These are phyloP conservation scores for Akebia trifoliata DNA, from an alignment of 164 flowering plant species.

Conservation along the genomic window DNA sequence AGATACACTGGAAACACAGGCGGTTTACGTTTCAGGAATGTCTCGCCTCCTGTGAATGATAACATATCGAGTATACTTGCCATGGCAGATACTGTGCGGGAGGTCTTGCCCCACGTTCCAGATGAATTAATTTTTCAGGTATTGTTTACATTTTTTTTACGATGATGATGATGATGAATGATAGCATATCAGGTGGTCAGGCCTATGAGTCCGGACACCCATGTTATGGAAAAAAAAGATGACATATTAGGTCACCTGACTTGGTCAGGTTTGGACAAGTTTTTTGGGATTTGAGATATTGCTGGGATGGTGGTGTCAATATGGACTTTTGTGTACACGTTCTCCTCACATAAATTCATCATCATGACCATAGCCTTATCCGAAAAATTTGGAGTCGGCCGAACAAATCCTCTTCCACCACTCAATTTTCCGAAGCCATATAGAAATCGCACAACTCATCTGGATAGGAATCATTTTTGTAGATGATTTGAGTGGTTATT, in stretches of 20 bases:
- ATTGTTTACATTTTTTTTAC: conserved; percentile 2
- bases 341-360: too few relatives aligned
- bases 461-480: too few relatives aligned
- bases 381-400: too few relatives aligned
- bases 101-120: conserved; percentile 93
- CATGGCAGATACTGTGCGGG: conserved; percentile 91
- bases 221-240: too few relatives aligned
- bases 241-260: background rate
- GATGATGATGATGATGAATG: too few relatives aligned
- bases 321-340: too few relatives aligned
- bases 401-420: too few relatives aligned
- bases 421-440: too few relatives aligned
- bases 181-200: background rate
- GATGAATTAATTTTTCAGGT: conserved; percentile 93
- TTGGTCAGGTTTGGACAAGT: background rate
- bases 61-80: conserved; percentile 63
- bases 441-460: too few relatives aligned
- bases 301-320: background rate
- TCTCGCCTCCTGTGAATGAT: conserved; percentile 40
- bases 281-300: background rate
- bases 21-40: conserved; percentile 50
- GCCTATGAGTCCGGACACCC: too few relatives aligned
- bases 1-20: conserved; percentile 37
- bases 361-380: too few relatives aligned
- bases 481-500: too few relatives aligned